Conservation (phyloP, 805 yeast genomes). For the Sugiyamaella qingdaonensis region DNA sequence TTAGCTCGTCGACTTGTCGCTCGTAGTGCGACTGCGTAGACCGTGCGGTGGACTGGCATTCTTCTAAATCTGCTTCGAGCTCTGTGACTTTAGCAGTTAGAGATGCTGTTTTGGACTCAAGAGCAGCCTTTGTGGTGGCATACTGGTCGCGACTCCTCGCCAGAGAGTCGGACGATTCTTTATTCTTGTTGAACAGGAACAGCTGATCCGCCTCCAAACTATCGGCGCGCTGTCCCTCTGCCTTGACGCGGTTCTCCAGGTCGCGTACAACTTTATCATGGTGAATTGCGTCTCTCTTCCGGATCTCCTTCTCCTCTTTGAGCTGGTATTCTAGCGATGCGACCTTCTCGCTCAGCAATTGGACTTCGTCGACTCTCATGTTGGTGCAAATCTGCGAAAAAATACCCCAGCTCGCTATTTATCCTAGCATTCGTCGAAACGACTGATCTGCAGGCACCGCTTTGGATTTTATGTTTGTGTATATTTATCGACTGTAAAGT, state of each 20-base stretch:
- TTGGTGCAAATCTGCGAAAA: too few species aligned
- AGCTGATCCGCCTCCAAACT: conserved; percentile 36
- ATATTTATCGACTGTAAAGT: too few species aligned
- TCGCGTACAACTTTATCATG: conserved; percentile 32
- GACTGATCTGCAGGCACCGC: not conserved
- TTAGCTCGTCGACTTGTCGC: conserved; percentile 6
- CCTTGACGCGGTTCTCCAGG: conserved; percentile 29
- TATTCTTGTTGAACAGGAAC: conserved; percentile 36
- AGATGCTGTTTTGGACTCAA: conserved; percentile 32
- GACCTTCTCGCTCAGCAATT: conserved; percentile 23
- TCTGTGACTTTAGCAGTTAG: conserved; percentile 35
- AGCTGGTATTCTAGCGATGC: conserved; percentile 35
- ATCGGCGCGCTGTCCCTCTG: conserved; percentile 34
- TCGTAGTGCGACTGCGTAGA: not conserved
- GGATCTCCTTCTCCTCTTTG: conserved; percentile 37
- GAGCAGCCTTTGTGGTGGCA: conserved; percentile 24
- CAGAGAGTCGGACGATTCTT: conserved; percentile 30
- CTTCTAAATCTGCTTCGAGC: conserved; percentile 22
- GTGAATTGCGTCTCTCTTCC: conserved; percentile 34
- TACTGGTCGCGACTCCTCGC: conserved; percentile 26
- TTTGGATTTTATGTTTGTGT: not conserved
- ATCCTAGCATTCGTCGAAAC: too few species aligned
- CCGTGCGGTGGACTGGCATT: conserved; percentile 17
- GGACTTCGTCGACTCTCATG: not conserved
- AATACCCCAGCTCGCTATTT: too few species aligned